Percentiles rank a stretch among this genome's conserved stretches.
phyloP scores from a whole-genome alignment of 2,329 filamentous ascomycete species.

The Aspergillus sp. region DNA sequence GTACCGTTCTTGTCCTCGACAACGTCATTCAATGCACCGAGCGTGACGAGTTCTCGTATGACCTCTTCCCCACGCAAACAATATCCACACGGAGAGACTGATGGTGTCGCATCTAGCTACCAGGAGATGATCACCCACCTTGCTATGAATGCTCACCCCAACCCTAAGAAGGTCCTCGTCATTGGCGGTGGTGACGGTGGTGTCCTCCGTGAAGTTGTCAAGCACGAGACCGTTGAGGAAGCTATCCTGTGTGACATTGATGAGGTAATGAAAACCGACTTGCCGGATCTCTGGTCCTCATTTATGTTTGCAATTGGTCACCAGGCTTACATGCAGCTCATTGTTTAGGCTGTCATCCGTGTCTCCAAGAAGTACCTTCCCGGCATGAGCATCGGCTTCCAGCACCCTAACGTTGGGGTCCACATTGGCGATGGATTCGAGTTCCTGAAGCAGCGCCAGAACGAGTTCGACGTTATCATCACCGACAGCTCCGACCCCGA shows the following conservation, averaged over 20 bases:
- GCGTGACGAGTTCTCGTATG: conserved; percentile 91
- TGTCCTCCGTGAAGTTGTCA: conserved; percentile 97
- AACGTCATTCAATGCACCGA: conserved; percentile 99
- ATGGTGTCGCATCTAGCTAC: conserved; percentile 54
- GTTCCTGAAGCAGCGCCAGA: conserved; percentile 95
- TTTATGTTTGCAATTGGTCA: background rate
- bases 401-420: conserved; percentile 88
- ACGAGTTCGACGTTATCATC: conserved; percentile 98
- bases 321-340: background rate
- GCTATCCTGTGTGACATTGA: conserved; percentile 98
- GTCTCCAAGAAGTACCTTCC: conserved; percentile 98
- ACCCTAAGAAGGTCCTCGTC: conserved; percentile 97
- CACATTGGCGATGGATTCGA: conserved; percentile 98
- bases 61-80: conserved; percentile 8
- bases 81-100: background rate
- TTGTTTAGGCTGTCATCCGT: conserved; percentile 78
- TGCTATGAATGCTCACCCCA: conserved; percentile 96
- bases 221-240: conserved; percentile 96
- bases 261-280: conserved; percentile 57
- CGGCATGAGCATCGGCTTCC: conserved; percentile 87
- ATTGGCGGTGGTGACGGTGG: conserved; percentile 97
- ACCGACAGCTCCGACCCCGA: conserved; percentile 98
- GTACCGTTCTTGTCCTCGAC: conserved; percentile 93
- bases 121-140: conserved; percentile 99
- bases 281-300: background rate